phyloP scores from a whole-genome alignment of 805 yeast species.

The Hanseniaspora occidentalis region DNA sequence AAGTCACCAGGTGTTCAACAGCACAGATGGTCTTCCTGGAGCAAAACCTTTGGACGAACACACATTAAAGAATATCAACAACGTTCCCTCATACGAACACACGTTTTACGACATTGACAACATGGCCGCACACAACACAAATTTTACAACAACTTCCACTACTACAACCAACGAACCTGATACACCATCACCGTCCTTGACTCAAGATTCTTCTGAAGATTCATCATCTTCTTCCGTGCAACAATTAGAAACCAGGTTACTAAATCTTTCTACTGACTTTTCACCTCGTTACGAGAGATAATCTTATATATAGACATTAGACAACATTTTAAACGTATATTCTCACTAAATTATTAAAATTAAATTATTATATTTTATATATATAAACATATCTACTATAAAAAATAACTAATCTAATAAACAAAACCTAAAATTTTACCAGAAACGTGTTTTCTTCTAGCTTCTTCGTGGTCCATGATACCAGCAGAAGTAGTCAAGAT shows the following conservation, averaged over 20 bases:
- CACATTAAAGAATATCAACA: neutral
- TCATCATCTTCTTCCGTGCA: too few species aligned
- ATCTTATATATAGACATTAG: too few species aligned
- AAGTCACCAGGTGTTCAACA: neutral
- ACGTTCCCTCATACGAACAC: neutral
- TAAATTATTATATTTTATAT: too few species aligned
- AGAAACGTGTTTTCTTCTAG: constrained; percentile 98
- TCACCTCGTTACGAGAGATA: too few species aligned
- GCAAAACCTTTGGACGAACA: neutral
- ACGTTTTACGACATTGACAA: neutral
- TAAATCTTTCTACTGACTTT: too few species aligned
- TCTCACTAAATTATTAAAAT: too few species aligned
- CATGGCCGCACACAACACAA: neutral
- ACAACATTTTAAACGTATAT: too few species aligned
- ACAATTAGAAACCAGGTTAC: too few species aligned
- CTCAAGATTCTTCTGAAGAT: too few species aligned
- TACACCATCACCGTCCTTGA: too few species aligned
- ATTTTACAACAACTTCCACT: neutral
- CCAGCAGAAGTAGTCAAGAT: constrained; percentile 98
- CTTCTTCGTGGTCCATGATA: constrained; percentile 99
- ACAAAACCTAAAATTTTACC: constrained; percentile 98
- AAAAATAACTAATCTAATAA: constrained; percentile 40
- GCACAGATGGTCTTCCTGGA: neutral
- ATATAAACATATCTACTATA: neutral
- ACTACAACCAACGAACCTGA: constrained; percentile 3